These are phyloP conservation scores for Paramecium biaurelia DNA, from an alignment of 73 alveolate species.

Conservation along the genomic window DNA sequence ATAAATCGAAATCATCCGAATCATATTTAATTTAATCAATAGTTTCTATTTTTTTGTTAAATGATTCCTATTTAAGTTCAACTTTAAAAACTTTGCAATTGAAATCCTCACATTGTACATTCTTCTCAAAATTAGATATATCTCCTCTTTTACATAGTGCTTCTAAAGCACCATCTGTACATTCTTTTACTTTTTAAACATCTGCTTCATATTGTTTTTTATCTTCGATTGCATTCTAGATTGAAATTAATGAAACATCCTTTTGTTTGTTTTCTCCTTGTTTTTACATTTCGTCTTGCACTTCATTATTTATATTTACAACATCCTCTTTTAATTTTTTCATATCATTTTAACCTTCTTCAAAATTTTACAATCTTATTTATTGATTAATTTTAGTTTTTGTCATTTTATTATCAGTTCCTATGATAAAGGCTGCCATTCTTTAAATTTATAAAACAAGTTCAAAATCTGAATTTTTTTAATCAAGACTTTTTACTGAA, in stretches of 20 bases:
- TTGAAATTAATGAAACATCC: neutral
- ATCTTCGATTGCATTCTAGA: constrained; percentile 46
- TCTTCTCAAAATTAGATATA: neutral
- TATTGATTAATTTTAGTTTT: constrained; percentile 63
- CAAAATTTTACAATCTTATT: constrained; percentile 66
- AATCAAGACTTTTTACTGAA: neutral
- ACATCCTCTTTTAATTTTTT: neutral
- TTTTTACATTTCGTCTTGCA: neutral
- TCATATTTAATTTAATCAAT: neutral
- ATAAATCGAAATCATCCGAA: neutral
- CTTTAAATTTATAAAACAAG: neutral
- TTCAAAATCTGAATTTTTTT: neutral
- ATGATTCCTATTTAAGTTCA: neutral
- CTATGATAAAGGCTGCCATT: neutral
- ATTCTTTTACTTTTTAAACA: neutral
- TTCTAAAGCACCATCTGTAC: neutral
- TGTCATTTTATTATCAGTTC: constrained; percentile 58
- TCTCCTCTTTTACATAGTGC: neutral
- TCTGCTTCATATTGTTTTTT: neutral
- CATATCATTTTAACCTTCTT: neutral
- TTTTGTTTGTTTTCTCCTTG: neutral
- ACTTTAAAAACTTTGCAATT: neutral
- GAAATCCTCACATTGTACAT: neutral
- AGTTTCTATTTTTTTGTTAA: neutral
- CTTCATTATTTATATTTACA: neutral